Evolutionary conservation across 495 filamentous ascomycete species (phyloP).

Genomic region (Tetracladium setigerum): DNA sequence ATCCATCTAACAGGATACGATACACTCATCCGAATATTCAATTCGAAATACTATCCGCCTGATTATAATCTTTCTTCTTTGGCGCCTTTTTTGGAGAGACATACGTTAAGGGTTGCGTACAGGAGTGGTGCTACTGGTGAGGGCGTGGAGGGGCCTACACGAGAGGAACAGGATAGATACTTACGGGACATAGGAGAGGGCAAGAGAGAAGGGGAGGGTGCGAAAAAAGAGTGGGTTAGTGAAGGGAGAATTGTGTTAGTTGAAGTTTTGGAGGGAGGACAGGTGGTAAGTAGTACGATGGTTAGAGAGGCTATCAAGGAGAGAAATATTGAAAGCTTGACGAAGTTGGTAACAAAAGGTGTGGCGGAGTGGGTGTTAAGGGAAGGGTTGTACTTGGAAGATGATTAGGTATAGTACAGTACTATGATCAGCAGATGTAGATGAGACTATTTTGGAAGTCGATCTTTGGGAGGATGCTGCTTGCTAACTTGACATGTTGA

Average conservation of each 20-base stretch:
- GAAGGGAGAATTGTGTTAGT: constrained; percentile 57
- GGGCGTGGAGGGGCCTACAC: constrained; percentile 46
- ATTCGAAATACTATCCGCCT: constrained; percentile 75
- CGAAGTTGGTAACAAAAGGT: constrained; percentile 51
- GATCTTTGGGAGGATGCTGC: no score
- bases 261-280: constrained; percentile 47
- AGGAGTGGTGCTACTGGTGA: constrained; percentile 49
- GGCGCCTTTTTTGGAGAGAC: constrained; percentile 57
- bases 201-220: constrained; percentile 48
- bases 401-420: not conserved
- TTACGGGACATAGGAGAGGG: constrained; percentile 44
- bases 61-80: constrained; percentile 47
- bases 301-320: constrained; percentile 56
- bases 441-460: no score
- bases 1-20: constrained; percentile 83
- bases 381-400: constrained; percentile 39
- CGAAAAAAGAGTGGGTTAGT: constrained; percentile 55
- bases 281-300: constrained; percentile 68
- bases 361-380: constrained; percentile 54
- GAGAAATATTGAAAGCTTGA: constrained; percentile 46
- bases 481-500: no score
- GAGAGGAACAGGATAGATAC: constrained; percentile 51
- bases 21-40: constrained; percentile 76
- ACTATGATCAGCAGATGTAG: no score
- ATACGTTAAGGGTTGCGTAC: constrained; percentile 65